Base-by-base conservation (phyloP, 306 rosid genomes). In the Inga laurina region DNA sequence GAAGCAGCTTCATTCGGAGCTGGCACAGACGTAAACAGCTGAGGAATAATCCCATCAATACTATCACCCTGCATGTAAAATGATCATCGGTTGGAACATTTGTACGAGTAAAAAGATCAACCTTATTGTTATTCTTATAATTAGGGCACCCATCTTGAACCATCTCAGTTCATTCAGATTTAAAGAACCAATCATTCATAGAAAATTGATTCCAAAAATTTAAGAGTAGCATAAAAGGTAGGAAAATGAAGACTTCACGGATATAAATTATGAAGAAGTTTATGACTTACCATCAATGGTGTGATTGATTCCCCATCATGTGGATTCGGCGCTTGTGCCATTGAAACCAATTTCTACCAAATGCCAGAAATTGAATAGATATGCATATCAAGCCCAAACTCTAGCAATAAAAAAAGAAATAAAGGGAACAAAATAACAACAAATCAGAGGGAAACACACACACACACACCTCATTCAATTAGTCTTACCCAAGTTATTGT, bases 1-100 rank as follows among this genome's bases (percentile, higher is more conserved):
- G 98, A 88, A 70, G 98, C 98, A 75, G 98, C 99, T 1, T 90
- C 97, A 79, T 89, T 90, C 66, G 94, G 90, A 70, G 93, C 82
- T n/a, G 99, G 97, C 54, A 97, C 88, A 43, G 98, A 94, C 34
- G 97, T 92, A 85, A 94, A 88, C 57, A 97, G 83, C 44, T 91
- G 93, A 82, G 97, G 99, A 82, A 94, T 82, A 81, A 91, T 78
- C 54, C 97, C 93, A 75, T 90, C 93, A 75, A 81, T 70, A 72
- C 80, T 82, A 78, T 90, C 89, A 80, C 79, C 88, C 86, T 84
- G 89, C 56, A 73, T 82, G 90, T 85, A 90, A 45, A 69, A 82
- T 78, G 76, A 57, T 59, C 34, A 87, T 54, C 12, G 2, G 65
- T 59, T 62, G 74, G 72, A 81, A 45, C 35, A 44, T 12, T 48